Evolutionary conservation across 202 grass and related monocot genomes (phyloP).

Genomic region (Panicum virgatum): DNA sequence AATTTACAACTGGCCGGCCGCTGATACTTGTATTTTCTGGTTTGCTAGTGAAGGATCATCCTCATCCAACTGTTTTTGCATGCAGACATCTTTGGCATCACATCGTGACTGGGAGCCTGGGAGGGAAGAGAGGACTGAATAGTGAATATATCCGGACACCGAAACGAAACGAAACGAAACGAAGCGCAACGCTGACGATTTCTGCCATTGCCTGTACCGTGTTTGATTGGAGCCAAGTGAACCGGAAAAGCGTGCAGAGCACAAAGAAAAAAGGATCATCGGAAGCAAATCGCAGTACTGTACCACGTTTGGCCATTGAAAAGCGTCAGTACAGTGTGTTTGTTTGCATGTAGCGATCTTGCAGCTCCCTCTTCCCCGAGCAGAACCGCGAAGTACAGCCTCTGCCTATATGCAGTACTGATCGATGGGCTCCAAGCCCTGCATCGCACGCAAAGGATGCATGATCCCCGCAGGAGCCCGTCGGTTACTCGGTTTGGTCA

Average conservation of each 20-base stretch:
- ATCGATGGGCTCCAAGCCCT: not conserved
- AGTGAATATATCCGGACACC: too few species aligned
- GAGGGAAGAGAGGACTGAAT: not conserved
- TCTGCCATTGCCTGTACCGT: not conserved
- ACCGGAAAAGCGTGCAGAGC: not conserved
- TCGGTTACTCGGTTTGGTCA: not conserved
- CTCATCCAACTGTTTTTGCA: not conserved
- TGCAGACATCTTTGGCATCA: not conserved
- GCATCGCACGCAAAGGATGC: conserved; percentile 15
- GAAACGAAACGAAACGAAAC: not conserved
- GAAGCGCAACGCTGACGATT: not conserved
- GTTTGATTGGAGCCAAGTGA: not conserved
- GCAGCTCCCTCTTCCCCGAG: not conserved
- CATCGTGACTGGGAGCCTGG: not conserved
- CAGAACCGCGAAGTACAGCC: not conserved
- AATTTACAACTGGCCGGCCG: not conserved
- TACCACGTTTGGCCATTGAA: not conserved
- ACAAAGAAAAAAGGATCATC: not conserved
- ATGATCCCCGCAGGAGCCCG: not conserved
- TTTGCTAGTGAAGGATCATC: not conserved
- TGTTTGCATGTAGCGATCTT: conserved; percentile 20
- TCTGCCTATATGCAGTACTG: not conserved
- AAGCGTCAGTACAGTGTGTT: not conserved
- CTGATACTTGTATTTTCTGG: not conserved
- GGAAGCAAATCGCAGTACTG: not conserved